Evolutionary conservation across 1,139 yeast genomes (phyloP), one percentile per base, ranked within the genome.

Genomic region (Debaryomycetaceae sp.): DNA sequence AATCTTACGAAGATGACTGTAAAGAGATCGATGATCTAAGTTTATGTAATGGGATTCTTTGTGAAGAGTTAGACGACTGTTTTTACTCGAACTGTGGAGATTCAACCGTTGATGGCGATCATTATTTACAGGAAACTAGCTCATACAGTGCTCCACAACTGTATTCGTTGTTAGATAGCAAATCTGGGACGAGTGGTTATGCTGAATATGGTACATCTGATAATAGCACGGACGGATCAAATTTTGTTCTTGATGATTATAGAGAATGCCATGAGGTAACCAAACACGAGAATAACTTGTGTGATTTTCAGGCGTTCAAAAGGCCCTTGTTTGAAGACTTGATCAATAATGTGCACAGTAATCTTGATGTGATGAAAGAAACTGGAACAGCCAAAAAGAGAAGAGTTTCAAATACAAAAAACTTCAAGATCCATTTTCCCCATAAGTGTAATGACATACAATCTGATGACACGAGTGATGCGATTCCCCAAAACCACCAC

Each of bases 11-110:
- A 5, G 40, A 36, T 5, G 41, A 51, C 2, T 65, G 70, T 43
- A 47, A 53, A 16, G 64, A 63, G 35, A 53, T 65, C 33, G 72
- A 67, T n/a, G 61, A 56, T 16, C 46, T 60, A 24, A 62, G 63
- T 4, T 44, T 59, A 34, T 72, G 78, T 51, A 61, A 66, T 31
- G 75, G 69, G 32, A 66, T 72, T 5, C 59, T 70, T 33, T 72
- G 78, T 48, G 70, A 70, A 36, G 77, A 71, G 36, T 49, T 72
- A 6, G 74, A 71, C 42, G 76, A 71, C 49, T 73, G 78, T 41
- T 71, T 66, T 53, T 71, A 63, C 43, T 46, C 56, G 16, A 60
- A 55, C 33, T 69, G 74, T 49, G 65, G 61, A 33, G 65, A 58
- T 40, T 43, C 52, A 17, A 48, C 7, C 30, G 11, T 17, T 5